Base-by-base conservation (phyloP, 441 rosid species). In the Aleurites moluccanus region DNA sequence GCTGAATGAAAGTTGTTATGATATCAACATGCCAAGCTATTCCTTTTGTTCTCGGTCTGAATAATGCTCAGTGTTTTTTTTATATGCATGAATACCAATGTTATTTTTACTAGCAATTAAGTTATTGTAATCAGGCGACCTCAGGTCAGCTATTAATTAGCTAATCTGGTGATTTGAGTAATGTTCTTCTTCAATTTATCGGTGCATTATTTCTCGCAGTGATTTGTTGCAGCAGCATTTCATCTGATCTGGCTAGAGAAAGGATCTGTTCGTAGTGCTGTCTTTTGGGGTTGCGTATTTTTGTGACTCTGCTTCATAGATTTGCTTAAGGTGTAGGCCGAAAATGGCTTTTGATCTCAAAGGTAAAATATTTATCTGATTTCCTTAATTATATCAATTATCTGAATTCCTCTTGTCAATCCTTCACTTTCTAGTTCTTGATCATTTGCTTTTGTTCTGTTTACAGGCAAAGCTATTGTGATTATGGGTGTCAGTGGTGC, bases 401-500 rank as follows among this genome's bases (percentile, higher is more conserved):
- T 6, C 8, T 38, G 40, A 38, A 38, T 6, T 44, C 25, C 42
- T 72, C 1, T 11, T 3, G 14, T 60, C 40, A 15, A 55, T 11
- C n/a, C 1, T 25, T 16, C 38, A 21, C 7, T 59, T 11, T 27
- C 30, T 21, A 38, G 30, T 15, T 35, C 9, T 61, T 65, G 40
- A 23, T 15, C 33, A 20, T 56, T 20, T 35, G 1, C 56, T 52
- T 18, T 23, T 65, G 23, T 69, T 3, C 42, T 21, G 68, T 69
- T 78, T 10, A 13, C 79, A 88, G 91, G 85, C 3, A 81, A 77
- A 77, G 86, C 78, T 35, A 73, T 91, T 73, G 98, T 86, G 65
- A 80, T 92, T 40, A 92, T 92, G 94, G 97, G 98, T 4, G 98
- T 91, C 25, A 83, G 89, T 49, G 98, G 98, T 15, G 82, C 92